These are phyloP conservation scores for Phaffomyces antillensis DNA, from an alignment of 805 yeast species.

Conservation along the genomic window DNA sequence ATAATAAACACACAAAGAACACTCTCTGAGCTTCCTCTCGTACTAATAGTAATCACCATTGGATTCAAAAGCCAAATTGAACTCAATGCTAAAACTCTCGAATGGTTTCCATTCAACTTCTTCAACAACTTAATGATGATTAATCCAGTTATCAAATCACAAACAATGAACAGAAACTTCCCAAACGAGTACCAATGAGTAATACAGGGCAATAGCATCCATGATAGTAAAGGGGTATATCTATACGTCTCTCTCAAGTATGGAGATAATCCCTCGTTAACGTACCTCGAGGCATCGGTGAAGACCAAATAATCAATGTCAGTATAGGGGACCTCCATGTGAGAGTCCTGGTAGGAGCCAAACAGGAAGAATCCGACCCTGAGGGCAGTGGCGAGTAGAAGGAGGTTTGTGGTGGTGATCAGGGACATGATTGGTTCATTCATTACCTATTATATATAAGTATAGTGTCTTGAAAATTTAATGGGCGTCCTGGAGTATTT, in stretches of 20 bases:
- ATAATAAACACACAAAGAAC: constrained; percentile 73
- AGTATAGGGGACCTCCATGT: constrained; percentile 77
- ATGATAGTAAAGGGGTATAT: constrained; percentile 85
- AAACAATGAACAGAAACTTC: constrained; percentile 63
- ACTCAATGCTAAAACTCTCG: constrained; percentile 35
- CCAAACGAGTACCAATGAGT: constrained; percentile 59
- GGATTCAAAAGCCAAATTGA: constrained; percentile 88
- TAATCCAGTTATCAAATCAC: constrained; percentile 82
- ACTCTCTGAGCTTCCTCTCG: constrained; percentile 92
- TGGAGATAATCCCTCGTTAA: constrained; percentile 54
- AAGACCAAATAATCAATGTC: constrained; percentile 93
- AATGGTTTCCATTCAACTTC: constrained; percentile 14
- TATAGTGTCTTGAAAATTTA: too few species aligned
- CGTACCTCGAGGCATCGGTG: constrained; percentile 81
- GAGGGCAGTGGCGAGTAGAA: constrained; percentile 23
- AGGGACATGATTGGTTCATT: neutral
- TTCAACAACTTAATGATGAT: constrained; percentile 35
- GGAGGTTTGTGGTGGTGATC: constrained; percentile 6
- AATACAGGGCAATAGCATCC: constrained; percentile 71
- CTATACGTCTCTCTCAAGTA: constrained; percentile 83
- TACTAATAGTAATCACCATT: constrained; percentile 87
- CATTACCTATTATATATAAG: too few species aligned
- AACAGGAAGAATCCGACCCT: constrained; percentile 62
- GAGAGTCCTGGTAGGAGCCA: constrained; percentile 82
- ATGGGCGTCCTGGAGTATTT: too few species aligned